Percentiles rank a stretch among this genome's conserved stretches.
These are phyloP conservation scores for Akanthomyces dipterigenus DNA, from an alignment of 2,329 filamentous ascomycete species.

Conservation along the genomic window DNA sequence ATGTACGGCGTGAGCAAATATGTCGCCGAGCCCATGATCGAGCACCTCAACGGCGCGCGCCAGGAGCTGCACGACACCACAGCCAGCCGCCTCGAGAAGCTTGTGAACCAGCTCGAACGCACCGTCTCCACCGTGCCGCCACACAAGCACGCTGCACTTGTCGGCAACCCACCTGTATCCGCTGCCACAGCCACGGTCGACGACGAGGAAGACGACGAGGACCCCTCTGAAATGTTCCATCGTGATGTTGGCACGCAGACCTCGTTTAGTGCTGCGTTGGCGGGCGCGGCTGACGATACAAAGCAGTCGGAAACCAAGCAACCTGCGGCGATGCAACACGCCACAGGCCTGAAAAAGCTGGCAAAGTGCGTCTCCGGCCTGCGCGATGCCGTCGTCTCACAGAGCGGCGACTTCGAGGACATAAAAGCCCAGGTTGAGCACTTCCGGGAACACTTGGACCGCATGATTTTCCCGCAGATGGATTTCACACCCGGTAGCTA, in stretches of 20 bases:
- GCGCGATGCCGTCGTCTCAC: constrained; percentile 34
- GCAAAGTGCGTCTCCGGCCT: constrained; percentile 35
- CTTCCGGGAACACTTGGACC: constrained; percentile 60
- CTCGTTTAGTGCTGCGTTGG: constrained; percentile 28
- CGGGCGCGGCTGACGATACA: not conserved
- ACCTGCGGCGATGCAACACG: constrained; percentile 31
- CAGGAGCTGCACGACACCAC: constrained; percentile 45
- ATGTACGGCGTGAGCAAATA: constrained; percentile 67
- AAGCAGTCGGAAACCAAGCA: not conserved
- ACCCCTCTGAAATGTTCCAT: constrained; percentile 74
- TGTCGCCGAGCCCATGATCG: constrained; percentile 57
- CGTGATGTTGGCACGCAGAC: constrained; percentile 77
- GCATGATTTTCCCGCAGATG: constrained; percentile 41
- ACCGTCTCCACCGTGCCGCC: constrained; percentile 56
- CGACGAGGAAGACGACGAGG: constrained; percentile 43
- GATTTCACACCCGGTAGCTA: constrained; percentile 27
- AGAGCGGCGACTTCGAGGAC: constrained; percentile 44
- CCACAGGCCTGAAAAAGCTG: constrained; percentile 36
- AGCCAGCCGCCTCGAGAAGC: constrained; percentile 35
- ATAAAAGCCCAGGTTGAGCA: constrained; percentile 47
- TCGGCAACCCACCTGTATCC: constrained; percentile 13
- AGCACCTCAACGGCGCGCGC: constrained; percentile 44
- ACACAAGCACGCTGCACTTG: constrained; percentile 11
- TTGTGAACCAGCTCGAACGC: constrained; percentile 46
- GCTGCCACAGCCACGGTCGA: not conserved